A percentile compares a stretch with the other conserved stretches of the same genome.
Evolutionary conservation across 1,139 yeast genomes (phyloP).

Genomic region (Diutina catenulata): DNA sequence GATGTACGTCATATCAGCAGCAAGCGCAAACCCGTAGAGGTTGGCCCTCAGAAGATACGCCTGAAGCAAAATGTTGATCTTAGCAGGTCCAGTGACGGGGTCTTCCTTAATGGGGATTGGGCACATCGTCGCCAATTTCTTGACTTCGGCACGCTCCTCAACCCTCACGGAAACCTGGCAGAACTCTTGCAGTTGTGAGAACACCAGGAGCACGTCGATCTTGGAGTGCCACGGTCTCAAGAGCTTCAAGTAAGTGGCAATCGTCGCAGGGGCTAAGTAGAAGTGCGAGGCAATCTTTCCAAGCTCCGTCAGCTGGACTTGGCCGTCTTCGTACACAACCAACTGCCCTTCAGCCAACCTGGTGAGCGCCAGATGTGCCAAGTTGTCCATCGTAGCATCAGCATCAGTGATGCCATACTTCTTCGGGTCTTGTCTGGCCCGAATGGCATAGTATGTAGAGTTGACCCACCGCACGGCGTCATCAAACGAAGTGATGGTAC

Average conservation of each 20-base stretch:
- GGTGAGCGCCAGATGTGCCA: neutral
- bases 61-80: conserved; percentile 71
- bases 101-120: conserved; percentile 81
- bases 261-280: conserved; percentile 68
- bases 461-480: conserved; percentile 77
- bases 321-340: conserved; percentile 48
- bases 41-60: conserved; percentile 67
- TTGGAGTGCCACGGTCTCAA: conserved; percentile 56
- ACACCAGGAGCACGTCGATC: conserved; percentile 66
- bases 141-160: conserved; percentile 75
- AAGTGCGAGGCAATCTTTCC: conserved; percentile 84
- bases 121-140: conserved; percentile 56
- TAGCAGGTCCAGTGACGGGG: conserved; percentile 63
- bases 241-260: conserved; percentile 47
- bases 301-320: conserved; percentile 48
- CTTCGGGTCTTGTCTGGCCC: conserved; percentile 17
- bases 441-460: conserved; percentile 64
- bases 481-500: conserved; percentile 44
- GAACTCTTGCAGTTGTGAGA: conserved; percentile 79
- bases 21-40: conserved; percentile 81
- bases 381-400: neutral
- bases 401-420: neutral
- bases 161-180: conserved; percentile 71
- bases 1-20: conserved; percentile 88
- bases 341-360: conserved; percentile 20